These are phyloP conservation scores for Penicillium sp. DNA, from an alignment of 2,329 filamentous ascomycete species.

Conservation along the genomic window DNA sequence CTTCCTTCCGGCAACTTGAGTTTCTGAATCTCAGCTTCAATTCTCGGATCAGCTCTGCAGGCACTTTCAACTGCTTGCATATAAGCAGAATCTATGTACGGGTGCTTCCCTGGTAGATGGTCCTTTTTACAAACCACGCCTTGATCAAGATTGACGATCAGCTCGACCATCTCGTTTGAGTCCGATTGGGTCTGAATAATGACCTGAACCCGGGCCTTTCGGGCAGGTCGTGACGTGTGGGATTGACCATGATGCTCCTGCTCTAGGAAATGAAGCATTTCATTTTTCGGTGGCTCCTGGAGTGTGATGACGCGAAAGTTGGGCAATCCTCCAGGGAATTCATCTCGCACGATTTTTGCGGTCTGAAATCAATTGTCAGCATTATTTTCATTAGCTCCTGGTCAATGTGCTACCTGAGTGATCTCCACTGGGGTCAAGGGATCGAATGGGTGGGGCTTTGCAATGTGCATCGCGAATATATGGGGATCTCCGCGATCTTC, in stretches of 20 bases:
- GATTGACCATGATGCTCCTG: conserved; percentile 38
- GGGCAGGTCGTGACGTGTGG: conserved; percentile 24
- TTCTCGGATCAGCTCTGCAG: conserved; percentile 42
- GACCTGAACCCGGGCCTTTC: conserved; percentile 45
- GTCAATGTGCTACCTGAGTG: background rate
- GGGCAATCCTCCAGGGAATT: background rate
- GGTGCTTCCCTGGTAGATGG: conserved; percentile 25
- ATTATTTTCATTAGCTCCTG: conserved; percentile 14
- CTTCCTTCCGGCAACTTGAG: conserved; percentile 47
- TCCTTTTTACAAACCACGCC: conserved; percentile 13
- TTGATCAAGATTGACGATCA: conserved; percentile 23
- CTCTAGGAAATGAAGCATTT: conserved; percentile 49
- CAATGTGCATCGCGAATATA: background rate
- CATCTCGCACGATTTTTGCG: background rate
- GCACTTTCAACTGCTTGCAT: conserved; percentile 50
- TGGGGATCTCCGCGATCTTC: background rate
- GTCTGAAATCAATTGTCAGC: conserved; percentile 19
- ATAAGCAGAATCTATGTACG: conserved; percentile 25
- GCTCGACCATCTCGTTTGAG: conserved; percentile 19
- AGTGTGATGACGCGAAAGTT: conserved; percentile 54
- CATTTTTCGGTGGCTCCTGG: conserved; percentile 51
- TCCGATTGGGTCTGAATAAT: conserved; percentile 1
- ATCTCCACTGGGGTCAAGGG: conserved; percentile 1
- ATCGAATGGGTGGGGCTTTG: background rate
- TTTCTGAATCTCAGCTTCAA: conserved; percentile 38